phyloP scores from a whole-genome alignment of 345 rosid species.

The Physaria fendleri region DNA sequence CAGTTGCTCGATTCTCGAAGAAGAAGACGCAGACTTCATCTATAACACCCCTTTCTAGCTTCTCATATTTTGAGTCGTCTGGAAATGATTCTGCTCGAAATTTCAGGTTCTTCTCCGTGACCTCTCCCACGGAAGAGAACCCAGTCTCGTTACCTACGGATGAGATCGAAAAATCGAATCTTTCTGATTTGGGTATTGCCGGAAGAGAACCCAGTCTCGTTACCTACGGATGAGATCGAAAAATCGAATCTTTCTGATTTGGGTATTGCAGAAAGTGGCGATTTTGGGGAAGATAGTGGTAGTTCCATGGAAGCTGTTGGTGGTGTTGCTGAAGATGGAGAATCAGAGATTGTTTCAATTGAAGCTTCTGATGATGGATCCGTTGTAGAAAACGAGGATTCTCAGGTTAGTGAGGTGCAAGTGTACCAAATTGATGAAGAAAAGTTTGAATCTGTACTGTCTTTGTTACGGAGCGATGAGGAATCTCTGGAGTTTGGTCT shows the following conservation, averaged over 20 bases:
- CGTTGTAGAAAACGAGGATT: slow-evolving; percentile 6
- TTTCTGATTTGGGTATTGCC: slow-evolving; percentile 1
- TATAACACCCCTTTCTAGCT: slow-evolving; percentile 11
- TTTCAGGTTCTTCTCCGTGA: slow-evolving; percentile 33
- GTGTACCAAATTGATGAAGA: slow-evolving; percentile 42
- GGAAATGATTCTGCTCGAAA: slow-evolving; percentile 20
- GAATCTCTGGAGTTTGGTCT: slow-evolving; percentile 53
- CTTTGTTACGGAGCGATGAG: slow-evolving; percentile 60
- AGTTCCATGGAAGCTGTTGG: neutral
- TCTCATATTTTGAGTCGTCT: slow-evolving; percentile 15
- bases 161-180: slow-evolving; percentile 8
- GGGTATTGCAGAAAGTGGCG: slow-evolving; percentile 23
- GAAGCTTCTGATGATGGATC: slow-evolving; percentile 19
- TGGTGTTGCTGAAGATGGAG: slow-evolving; percentile 15
- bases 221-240: slow-evolving; percentile 7
- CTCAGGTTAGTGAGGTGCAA: slow-evolving; percentile 24
- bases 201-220: slow-evolving; percentile 19
- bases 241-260: slow-evolving; percentile 4
- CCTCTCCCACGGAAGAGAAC: slow-evolving; percentile 21
- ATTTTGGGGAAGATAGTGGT: slow-evolving; percentile 10
- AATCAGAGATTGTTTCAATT: neutral
- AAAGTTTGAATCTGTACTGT: slow-evolving; percentile 50
- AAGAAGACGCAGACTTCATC: slow-evolving; percentile 25
- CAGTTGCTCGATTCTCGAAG: slow-evolving; percentile 10
- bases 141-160: slow-evolving; percentile 9